Conservation (phyloP, 2,329 filamentous ascomycete genomes). For the Dryadomyces sulphureus region DNA sequence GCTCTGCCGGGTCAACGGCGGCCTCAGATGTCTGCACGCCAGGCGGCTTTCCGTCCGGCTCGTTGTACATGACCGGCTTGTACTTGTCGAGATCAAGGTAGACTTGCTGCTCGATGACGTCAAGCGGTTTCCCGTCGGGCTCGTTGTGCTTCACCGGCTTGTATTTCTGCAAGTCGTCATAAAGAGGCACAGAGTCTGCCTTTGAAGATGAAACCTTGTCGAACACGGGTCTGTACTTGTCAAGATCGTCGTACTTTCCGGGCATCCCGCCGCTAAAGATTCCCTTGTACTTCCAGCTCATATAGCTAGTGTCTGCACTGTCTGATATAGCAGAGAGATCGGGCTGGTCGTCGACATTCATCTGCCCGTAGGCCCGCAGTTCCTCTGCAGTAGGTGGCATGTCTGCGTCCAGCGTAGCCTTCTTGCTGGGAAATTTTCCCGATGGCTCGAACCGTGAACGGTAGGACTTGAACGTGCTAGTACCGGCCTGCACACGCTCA, state of each 20-base stretch:
- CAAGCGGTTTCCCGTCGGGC: constrained; percentile 24
- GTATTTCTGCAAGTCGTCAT: constrained; percentile 8
- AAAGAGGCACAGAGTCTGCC: neutral
- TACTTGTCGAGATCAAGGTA: constrained; percentile 26
- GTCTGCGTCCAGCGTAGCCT: neutral
- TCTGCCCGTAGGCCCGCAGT: constrained; percentile 18
- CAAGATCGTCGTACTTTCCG: constrained; percentile 6
- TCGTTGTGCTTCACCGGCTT: constrained; percentile 15
- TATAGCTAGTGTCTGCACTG: constrained; percentile 3
- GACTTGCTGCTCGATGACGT: constrained; percentile 17
- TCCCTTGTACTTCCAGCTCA: constrained; percentile 10
- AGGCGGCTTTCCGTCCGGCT: constrained; percentile 12
- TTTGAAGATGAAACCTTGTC: constrained; percentile 6
- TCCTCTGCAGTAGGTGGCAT: constrained; percentile 15
- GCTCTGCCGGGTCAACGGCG: constrained; percentile 12
- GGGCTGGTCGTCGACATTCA: constrained; percentile 5
- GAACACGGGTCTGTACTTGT: constrained; percentile 19
- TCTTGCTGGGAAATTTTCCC: neutral
- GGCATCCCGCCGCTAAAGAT: constrained; percentile 11
- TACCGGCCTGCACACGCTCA: constrained; percentile 12
- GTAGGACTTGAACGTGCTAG: constrained; percentile 19
- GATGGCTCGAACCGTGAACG: constrained; percentile 18
- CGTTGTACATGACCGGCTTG: constrained; percentile 21
- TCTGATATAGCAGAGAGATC: constrained; percentile 2
- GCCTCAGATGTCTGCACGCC: constrained; percentile 2